Conservation (phyloP, 1,139 yeast genomes). For the Magnusiomyces paraingens region DNA sequence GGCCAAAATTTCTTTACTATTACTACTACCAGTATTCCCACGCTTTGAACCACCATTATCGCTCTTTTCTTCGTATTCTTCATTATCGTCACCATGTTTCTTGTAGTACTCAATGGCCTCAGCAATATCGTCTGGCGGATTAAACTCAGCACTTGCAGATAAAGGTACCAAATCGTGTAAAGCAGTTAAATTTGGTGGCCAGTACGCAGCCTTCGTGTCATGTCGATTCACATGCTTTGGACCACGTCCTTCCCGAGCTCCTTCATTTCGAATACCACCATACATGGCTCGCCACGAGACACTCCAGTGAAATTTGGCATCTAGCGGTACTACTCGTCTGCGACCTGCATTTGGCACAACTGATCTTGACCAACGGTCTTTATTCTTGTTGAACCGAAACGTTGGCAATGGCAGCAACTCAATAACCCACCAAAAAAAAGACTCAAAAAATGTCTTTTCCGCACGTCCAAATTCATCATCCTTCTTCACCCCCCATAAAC, state of each 20-base stretch:
- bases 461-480: conserved; percentile 3
- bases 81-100: too few relatives aligned
- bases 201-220: background rate
- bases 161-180: background rate
- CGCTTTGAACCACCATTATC: too few relatives aligned
- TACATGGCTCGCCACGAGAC: conserved; percentile 39
- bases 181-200: conserved; percentile 1
- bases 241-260: background rate
- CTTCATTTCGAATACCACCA: background rate
- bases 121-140: conserved; percentile 3
- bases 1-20: too few relatives aligned
- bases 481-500: background rate
- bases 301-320: conserved; percentile 55
- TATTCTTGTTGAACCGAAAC: conserved; percentile 40
- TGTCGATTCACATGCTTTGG: background rate
- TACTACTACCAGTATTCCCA: too few relatives aligned
- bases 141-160: background rate
- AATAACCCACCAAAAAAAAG: conserved; percentile 49
- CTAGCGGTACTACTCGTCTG: conserved; percentile 41
- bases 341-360: conserved; percentile 52
- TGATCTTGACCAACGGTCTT: conserved; percentile 42
- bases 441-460: background rate
- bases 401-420: conserved; percentile 53
- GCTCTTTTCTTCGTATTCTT: too few relatives aligned
- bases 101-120: background rate